Conservation (phyloP, 768 basidiomycete genomes). For the Leucocoprinus sp. region DNA sequence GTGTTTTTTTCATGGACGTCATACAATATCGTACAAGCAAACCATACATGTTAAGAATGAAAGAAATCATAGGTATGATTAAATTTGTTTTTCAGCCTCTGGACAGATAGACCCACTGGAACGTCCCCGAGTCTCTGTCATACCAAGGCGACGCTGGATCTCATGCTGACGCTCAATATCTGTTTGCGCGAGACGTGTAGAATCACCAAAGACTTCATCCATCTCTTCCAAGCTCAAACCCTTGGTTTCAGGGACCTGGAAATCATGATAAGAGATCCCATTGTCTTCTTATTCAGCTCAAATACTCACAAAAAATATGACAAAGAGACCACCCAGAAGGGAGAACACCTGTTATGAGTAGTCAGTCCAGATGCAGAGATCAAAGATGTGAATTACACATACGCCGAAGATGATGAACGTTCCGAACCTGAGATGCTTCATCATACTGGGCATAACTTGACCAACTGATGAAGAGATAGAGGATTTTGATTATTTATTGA, state of each 20-base stretch:
- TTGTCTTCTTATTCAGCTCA: too few species aligned
- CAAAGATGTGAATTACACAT: conserved; percentile 14
- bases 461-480: conserved; percentile 31
- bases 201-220: conserved; percentile 67
- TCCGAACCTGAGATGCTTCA: conserved; percentile 53
- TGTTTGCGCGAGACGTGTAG: conserved; percentile 40
- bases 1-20: not conserved
- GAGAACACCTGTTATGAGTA: conserved; percentile 43
- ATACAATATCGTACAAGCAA: not conserved
- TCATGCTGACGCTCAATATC: conserved; percentile 41
- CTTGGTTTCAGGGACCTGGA: conserved; percentile 67
- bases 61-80: too few species aligned
- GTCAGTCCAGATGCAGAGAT: conserved; percentile 1
- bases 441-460: conserved; percentile 67
- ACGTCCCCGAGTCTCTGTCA: conserved; percentile 24
- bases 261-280: too few species aligned
- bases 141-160: conserved; percentile 59
- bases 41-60: not conserved
- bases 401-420: conserved; percentile 77
- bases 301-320: conserved; percentile 50
- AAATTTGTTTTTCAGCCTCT: conserved; percentile 2
- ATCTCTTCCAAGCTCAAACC: conserved; percentile 70
- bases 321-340: conserved; percentile 57
- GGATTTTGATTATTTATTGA: not conserved
- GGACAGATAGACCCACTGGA: conserved; percentile 11